phyloP scores from a whole-genome alignment of 139 green algal genomes.

The Chlorella sp. region DNA sequence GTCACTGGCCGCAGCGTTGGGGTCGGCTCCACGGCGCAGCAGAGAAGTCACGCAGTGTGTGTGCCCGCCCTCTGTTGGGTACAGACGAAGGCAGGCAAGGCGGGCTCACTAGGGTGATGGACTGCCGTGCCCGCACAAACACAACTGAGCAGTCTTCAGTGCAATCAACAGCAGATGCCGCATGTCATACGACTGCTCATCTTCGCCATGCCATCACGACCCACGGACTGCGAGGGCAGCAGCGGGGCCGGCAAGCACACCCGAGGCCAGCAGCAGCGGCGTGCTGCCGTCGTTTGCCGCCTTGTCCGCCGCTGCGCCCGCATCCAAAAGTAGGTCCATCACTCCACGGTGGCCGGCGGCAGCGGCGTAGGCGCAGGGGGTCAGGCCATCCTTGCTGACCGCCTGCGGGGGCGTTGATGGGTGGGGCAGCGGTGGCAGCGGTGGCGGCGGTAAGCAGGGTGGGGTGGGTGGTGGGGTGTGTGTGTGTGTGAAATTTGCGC shows the following conservation, averaged over 20 bases:
- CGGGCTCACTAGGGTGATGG: neutral
- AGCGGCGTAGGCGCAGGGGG: neutral
- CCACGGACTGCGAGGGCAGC: too few species aligned
- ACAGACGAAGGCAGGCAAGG: neutral
- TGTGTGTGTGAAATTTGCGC: too few species aligned
- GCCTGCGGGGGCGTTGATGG: neutral
- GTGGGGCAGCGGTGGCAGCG: too few species aligned
- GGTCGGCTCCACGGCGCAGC: neutral
- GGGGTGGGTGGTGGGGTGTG: neutral
- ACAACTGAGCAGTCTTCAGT: neutral
- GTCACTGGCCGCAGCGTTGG: neutral
- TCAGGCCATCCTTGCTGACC: neutral
- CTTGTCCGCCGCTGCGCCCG: neutral
- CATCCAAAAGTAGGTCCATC: constrained; percentile 15
- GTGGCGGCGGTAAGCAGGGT: neutral
- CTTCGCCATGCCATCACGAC: too few species aligned
- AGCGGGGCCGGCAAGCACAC: neutral
- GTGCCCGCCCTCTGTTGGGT: constrained; percentile 16
- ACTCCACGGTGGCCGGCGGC: constrained; percentile 6
- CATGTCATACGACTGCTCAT: too few species aligned
- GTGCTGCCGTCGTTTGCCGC: neutral
- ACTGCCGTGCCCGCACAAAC: neutral
- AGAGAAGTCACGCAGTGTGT: neutral
- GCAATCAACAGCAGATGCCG: neutral
- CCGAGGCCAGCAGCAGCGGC: constrained; percentile 6